Base-by-base conservation (phyloP, 2,329 filamentous ascomycete genomes). In the Epichloe gansuensis region DNA sequence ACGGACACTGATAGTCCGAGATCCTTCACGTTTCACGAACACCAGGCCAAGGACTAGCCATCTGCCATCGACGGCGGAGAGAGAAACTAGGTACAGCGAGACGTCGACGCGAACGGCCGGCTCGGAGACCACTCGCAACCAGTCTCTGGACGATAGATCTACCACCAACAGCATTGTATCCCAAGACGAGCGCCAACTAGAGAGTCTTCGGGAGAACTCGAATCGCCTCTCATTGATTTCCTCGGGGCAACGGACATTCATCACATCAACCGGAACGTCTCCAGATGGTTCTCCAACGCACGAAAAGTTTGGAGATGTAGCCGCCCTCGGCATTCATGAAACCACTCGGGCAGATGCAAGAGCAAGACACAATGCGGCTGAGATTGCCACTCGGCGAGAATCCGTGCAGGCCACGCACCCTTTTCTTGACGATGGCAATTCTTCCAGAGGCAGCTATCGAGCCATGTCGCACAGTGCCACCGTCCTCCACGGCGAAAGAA, bases 191-290 rank as follows among this genome's bases (percentile, higher is more conserved):
- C 71, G 72, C 34, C 77, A 78, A 49, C 67, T 83, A 5, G 79
- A 84, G 13, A 76, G 63, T 50, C 65, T 83, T 25, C 71, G 78
- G 31, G 76, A 82, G 45, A 78, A 73, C 60, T 69, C 71, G 2
- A 74, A 80, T 55, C 74, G 81, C 5, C 69, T 80, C 4, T 84
- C 81, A 0, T 77, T 73, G 55, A 70, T 81, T 40, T 84, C 81
- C 2, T 81, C 78, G 5, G 76, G 77, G 6, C 78, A 82, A 60
- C 71, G 77, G 53, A 84, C 81, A 3, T 66, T 79, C 27, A 60
- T 81, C 7, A 82, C 80, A 2, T 82, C 80, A 0, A 72, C 74
- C 17, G 73, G 70, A 34, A 81, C 79, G 0, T 82, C 80, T 0
- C 76, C 78, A 2, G 70, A 76, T 15, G 72, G 69, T 52, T 83